These are phyloP conservation scores for Rosa chinensis DNA, from an alignment of 306 rosid genomes.

Conservation along the genomic window DNA sequence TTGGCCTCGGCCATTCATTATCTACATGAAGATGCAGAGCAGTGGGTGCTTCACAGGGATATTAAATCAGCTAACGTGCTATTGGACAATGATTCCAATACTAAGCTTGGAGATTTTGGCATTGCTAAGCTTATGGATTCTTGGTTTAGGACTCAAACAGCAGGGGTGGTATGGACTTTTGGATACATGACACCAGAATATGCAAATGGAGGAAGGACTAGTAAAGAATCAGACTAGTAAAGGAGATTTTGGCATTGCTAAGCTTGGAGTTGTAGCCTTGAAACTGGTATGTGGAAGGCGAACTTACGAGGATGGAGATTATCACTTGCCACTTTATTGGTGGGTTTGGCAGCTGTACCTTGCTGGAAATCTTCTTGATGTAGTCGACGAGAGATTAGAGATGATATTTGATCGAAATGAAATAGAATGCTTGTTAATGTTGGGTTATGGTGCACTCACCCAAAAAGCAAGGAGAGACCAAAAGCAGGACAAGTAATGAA, in stretches of 20 bases:
- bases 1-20: slow-evolving; percentile 47
- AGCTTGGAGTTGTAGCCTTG: slow-evolving; percentile 50
- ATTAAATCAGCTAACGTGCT: slow-evolving; percentile 53
- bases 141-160: slow-evolving; percentile 29
- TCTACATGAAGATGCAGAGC: slow-evolving; percentile 58
- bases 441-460: slow-evolving; percentile 30
- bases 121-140: slow-evolving; percentile 51
- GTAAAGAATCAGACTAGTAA: too few relatives aligned
- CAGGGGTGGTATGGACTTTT: slow-evolving; percentile 38
- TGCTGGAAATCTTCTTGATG: slow-evolving; percentile 33
- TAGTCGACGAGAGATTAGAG: not conserved
- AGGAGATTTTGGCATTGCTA: too few relatives aligned
- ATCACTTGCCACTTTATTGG: slow-evolving; percentile 8
- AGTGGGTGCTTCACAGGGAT: slow-evolving; percentile 56
- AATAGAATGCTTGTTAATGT: slow-evolving; percentile 13
- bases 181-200: slow-evolving; percentile 58
- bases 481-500: slow-evolving; percentile 23
- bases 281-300: slow-evolving; percentile 56
- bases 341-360: slow-evolving; percentile 48
- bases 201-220: slow-evolving; percentile 31
- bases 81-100: slow-evolving; percentile 39
- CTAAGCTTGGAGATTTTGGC: slow-evolving; percentile 59
- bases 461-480: slow-evolving; percentile 41
- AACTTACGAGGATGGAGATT: not conserved
- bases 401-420: slow-evolving; percentile 27